Evolutionary conservation across 2,329 filamentous ascomycete genomes (phyloP).

Genomic region (Sodiomyces alkalinus): DNA sequence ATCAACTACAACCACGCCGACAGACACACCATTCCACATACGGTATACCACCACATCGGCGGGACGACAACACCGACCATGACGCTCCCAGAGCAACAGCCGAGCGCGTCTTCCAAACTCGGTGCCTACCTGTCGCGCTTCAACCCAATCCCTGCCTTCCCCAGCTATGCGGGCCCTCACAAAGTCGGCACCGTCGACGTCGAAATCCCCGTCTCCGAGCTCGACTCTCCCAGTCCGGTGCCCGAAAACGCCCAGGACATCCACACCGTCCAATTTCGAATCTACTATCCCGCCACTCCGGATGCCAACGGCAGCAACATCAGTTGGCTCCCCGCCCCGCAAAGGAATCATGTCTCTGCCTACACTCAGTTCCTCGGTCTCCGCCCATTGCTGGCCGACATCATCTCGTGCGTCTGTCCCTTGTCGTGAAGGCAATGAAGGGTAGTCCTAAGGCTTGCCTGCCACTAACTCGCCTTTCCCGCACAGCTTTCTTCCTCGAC

Average conservation of each 20-base stretch:
- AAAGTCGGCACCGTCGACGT: constrained; percentile 68
- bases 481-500: constrained; percentile 47
- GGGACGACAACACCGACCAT: too few species aligned
- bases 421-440: neutral
- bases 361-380: constrained; percentile 66
- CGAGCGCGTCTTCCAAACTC: constrained; percentile 26
- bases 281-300: constrained; percentile 61
- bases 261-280: constrained; percentile 61
- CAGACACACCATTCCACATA: neutral
- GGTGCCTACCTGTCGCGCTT: constrained; percentile 35
- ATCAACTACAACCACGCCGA: too few species aligned
- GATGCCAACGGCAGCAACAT: constrained; percentile 42
- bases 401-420: constrained; percentile 37
- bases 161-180: constrained; percentile 62
- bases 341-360: constrained; percentile 56
- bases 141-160: constrained; percentile 57
- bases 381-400: constrained; percentile 37
- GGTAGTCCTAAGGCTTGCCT: neutral
- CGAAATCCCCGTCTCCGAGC: constrained; percentile 55
- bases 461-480: too few species aligned
- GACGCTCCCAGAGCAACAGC: too few species aligned
- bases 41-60: constrained; percentile 6
- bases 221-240: constrained; percentile 36
- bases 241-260: constrained; percentile 41
- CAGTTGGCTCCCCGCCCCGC: constrained; percentile 65